phyloP scores from a whole-genome alignment of 805 yeast genomes.

The Yarrowia osloensis region DNA sequence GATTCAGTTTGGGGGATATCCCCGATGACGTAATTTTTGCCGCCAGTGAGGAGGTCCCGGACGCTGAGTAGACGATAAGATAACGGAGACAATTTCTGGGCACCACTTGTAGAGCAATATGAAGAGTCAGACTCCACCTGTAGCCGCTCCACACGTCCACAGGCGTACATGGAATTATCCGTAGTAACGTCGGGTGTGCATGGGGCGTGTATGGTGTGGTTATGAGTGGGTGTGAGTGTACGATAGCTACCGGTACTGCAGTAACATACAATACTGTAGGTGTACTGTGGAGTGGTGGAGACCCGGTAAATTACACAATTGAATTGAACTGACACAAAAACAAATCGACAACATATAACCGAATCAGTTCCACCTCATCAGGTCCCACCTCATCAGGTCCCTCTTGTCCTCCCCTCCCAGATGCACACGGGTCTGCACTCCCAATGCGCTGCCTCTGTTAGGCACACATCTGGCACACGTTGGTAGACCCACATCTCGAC shows the following conservation, averaged over 20 bases:
- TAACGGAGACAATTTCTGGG: too few species aligned
- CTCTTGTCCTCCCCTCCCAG: background rate
- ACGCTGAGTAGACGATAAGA: too few species aligned
- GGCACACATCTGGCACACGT: background rate
- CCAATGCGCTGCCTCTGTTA: slow-evolving; percentile 16
- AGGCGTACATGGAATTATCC: background rate
- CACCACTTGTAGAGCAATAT: too few species aligned
- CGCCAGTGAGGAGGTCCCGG: background rate
- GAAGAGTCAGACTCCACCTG: too few species aligned
- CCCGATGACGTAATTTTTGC: slow-evolving; percentile 20
- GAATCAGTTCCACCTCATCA: too few species aligned
- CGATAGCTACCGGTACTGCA: background rate
- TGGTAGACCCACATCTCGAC: background rate
- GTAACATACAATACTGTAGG: too few species aligned
- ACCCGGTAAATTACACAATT: too few species aligned
- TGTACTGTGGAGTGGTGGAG: too few species aligned
- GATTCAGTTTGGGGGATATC: background rate
- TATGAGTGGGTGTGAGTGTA: background rate
- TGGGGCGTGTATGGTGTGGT: background rate
- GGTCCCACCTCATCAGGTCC: too few species aligned
- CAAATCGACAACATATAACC: background rate
- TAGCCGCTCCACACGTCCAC: too few species aligned
- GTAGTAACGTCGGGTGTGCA: background rate
- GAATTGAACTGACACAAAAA: background rate
- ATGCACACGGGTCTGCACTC: slow-evolving; percentile 6